Evolutionary conservation across 371 early-diverging fungal species (phyloP).

Genomic region (Capillidium heterosporum): DNA sequence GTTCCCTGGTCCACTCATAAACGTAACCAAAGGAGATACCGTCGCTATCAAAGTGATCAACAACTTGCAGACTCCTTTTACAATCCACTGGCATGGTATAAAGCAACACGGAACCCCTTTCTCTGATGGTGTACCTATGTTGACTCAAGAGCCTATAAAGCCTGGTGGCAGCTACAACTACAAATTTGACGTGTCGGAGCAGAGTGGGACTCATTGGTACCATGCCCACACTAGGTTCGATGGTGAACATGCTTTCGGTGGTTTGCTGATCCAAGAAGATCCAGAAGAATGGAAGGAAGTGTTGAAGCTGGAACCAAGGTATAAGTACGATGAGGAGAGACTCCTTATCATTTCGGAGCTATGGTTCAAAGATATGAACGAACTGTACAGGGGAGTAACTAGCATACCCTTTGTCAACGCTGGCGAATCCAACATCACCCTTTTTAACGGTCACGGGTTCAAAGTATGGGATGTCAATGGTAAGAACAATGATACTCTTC

Average conservation of each 20-base stretch:
- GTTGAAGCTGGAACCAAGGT: constrained; percentile 7
- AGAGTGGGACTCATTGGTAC: constrained; percentile 22
- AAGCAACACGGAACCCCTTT: constrained; percentile 16
- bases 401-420: background rate
- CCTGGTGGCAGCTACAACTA: constrained; percentile 13
- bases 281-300: constrained; percentile 5
- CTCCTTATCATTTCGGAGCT: constrained; percentile 1
- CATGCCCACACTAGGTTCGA: constrained; percentile 10
- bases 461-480: constrained; percentile 1
- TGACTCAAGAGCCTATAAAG: constrained; percentile 18
- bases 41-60: constrained; percentile 19
- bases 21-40: constrained; percentile 16
- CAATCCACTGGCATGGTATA: constrained; percentile 23
- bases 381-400: background rate
- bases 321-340: constrained; percentile 13
- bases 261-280: constrained; percentile 13
- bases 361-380: background rate
- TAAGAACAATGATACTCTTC: too few relatives aligned
- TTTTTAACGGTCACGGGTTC: background rate
- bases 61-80: constrained; percentile 7
- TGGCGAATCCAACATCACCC: background rate
- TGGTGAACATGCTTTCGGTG: background rate
- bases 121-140: constrained; percentile 21
- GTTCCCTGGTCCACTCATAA: constrained; percentile 22
- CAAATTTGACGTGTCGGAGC: constrained; percentile 13